Conservation (phyloP, 2,329 filamentous ascomycete genomes). For the Cadophora sp. region DNA sequence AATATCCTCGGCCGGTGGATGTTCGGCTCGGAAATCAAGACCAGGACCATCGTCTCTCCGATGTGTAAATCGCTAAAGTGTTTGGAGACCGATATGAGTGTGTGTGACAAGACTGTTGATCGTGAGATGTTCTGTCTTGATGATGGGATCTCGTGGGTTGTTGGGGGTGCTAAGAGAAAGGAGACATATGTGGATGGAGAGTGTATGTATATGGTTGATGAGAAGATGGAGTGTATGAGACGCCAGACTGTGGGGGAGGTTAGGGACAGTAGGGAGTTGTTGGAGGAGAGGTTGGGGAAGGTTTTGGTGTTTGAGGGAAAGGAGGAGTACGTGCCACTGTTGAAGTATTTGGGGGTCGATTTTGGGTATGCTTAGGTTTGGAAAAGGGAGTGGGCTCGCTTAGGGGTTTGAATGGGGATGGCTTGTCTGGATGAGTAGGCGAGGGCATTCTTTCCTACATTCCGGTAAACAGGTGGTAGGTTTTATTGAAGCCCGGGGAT, state of each 20-base stretch:
- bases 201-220: slow-evolving; percentile 23
- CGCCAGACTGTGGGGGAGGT: slow-evolving; percentile 19
- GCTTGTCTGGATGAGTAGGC: background rate
- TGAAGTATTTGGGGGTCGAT: slow-evolving; percentile 23
- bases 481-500: background rate
- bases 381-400: background rate
- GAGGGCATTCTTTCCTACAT: background rate
- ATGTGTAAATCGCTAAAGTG: slow-evolving; percentile 22
- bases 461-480: background rate
- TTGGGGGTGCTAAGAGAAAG: slow-evolving; percentile 6
- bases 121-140: slow-evolving; percentile 27
- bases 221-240: slow-evolving; percentile 14
- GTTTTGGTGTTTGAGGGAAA: slow-evolving; percentile 14
- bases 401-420: background rate
- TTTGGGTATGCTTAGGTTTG: background rate
- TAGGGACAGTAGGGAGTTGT: slow-evolving; percentile 8
- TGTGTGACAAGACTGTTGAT: slow-evolving; percentile 15
- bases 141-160: slow-evolving; percentile 28
- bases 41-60: slow-evolving; percentile 15
- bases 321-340: slow-evolving; percentile 26
- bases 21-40: slow-evolving; percentile 30
- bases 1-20: slow-evolving; percentile 29
- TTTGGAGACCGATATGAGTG: slow-evolving; percentile 14
- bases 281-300: slow-evolving; percentile 13
- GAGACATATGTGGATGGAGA: background rate